Evolutionary conservation across 2,329 filamentous ascomycete genomes (phyloP).

Genomic region (Pyrenophora tritici-repentis): DNA sequence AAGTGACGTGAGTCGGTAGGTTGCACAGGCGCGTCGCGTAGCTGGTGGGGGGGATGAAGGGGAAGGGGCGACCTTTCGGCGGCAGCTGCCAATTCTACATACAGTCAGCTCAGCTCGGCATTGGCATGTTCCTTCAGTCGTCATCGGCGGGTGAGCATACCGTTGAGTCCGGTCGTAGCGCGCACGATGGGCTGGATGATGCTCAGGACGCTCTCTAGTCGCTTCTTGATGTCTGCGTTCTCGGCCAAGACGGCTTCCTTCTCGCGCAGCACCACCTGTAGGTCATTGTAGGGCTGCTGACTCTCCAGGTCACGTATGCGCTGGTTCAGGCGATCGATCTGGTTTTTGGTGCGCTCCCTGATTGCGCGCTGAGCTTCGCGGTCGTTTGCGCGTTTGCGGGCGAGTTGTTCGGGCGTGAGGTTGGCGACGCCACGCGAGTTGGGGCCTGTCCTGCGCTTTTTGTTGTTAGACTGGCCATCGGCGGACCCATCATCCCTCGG

Average conservation of each 20-base stretch:
- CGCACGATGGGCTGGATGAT: slow-evolving; percentile 65
- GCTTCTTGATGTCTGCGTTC: slow-evolving; percentile 76
- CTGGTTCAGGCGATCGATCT: slow-evolving; percentile 75
- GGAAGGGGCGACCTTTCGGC: slow-evolving; percentile 54
- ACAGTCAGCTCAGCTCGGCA: slow-evolving; percentile 18
- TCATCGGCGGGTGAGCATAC: slow-evolving; percentile 35
- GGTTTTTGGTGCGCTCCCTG: slow-evolving; percentile 77
- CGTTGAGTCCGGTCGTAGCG: slow-evolving; percentile 49
- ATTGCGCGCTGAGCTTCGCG: slow-evolving; percentile 86
- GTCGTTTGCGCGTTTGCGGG: slow-evolving; percentile 89
- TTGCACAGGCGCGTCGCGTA: slow-evolving; percentile 18
- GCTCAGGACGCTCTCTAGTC: slow-evolving; percentile 67
- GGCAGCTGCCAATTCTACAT: slow-evolving; percentile 54
- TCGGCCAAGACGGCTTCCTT: slow-evolving; percentile 79
- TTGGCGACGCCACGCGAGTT: slow-evolving; percentile 78
- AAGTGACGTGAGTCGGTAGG: slow-evolving; percentile 28
- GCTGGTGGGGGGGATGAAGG: slow-evolving; percentile 21
- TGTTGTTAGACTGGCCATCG: slow-evolving; percentile 34
- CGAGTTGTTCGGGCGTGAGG: slow-evolving; percentile 84
- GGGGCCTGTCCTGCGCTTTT: slow-evolving; percentile 46
- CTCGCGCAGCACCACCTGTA: slow-evolving; percentile 74
- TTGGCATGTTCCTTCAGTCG: background rate
- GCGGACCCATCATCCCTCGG: slow-evolving; percentile 20
- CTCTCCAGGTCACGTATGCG: slow-evolving; percentile 76
- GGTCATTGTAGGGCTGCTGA: slow-evolving; percentile 81